A percentile compares a stretch with the other conserved stretches of the same genome.
Conservation (phyloP, 2,329 filamentous ascomycete genomes). For the Apiospora koreana region DNA sequence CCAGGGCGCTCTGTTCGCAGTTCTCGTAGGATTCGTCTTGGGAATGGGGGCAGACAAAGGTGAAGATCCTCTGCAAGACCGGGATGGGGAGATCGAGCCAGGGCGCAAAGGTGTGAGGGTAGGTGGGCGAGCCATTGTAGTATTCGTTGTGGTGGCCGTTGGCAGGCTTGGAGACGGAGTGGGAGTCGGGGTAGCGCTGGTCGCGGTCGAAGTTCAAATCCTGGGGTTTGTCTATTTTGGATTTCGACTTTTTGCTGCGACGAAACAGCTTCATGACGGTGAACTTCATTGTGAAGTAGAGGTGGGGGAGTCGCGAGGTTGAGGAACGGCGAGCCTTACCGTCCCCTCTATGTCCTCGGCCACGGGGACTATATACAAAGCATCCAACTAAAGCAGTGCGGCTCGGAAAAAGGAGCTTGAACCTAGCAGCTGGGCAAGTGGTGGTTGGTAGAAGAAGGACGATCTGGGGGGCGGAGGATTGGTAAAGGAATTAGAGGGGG, state of each 20-base stretch:
- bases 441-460: background rate
- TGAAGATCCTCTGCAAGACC: conserved; percentile 78
- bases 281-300: conserved; percentile 27
- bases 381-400: background rate
- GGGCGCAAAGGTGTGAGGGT: conserved; percentile 26
- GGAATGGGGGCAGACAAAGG: conserved; percentile 80
- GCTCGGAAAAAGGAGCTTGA: background rate
- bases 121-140: conserved; percentile 5
- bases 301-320: background rate
- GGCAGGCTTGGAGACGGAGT: conserved; percentile 18
- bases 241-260: conserved; percentile 33
- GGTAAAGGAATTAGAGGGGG: background rate
- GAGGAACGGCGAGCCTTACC: conserved; percentile 1
- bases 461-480: background rate
- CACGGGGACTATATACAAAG: background rate
- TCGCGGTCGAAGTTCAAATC: conserved; percentile 26
- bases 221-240: conserved; percentile 19
- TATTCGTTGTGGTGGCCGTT: conserved; percentile 26
- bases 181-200: conserved; percentile 21
- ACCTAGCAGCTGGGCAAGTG: background rate
- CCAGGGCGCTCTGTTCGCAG: conserved; percentile 77
- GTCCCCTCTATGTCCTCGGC: background rate
- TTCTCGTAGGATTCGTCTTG: conserved; percentile 76
- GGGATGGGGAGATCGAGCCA: conserved; percentile 59
- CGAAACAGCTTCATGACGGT: conserved; percentile 33